Evolutionary conservation across 2,329 filamentous ascomycete species (phyloP).

Genomic region (Ceratocystis eucalypticola): DNA sequence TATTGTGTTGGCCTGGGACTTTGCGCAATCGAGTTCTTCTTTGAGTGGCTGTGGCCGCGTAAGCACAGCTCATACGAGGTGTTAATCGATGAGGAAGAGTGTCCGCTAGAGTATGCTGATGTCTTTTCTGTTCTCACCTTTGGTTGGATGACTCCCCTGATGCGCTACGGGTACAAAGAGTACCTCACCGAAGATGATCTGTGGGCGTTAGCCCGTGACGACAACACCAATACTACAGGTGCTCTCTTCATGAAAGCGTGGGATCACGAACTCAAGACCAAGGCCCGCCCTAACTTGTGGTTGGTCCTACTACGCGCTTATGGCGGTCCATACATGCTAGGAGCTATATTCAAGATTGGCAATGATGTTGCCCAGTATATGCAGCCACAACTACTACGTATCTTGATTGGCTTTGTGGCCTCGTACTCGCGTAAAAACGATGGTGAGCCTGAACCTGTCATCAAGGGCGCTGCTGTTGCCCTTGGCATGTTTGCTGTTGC

Average conservation of each 20-base stretch:
- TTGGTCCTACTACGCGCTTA: conserved; percentile 72
- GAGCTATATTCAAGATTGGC: conserved; percentile 72
- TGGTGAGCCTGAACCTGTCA: conserved; percentile 56
- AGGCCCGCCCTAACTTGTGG: conserved; percentile 63
- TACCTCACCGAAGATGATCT: conserved; percentile 90
- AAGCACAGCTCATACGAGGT: conserved; percentile 41
- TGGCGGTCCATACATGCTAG: conserved; percentile 68
- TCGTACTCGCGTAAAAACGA: conserved; percentile 43
- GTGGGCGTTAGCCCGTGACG: conserved; percentile 73
- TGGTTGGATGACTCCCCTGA: conserved; percentile 97
- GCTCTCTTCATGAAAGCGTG: conserved; percentile 60
- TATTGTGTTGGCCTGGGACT: conserved; percentile 62
- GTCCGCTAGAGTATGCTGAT: conserved; percentile 77
- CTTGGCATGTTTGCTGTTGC: conserved; percentile 85
- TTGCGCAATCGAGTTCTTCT: conserved; percentile 53
- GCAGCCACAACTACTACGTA: conserved; percentile 78
- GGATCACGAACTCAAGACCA: conserved; percentile 56
- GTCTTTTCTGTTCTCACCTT: conserved; percentile 91
- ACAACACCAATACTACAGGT: conserved; percentile 65
- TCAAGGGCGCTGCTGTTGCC: conserved; percentile 76
- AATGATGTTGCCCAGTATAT: conserved; percentile 78
- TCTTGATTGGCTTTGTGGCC: conserved; percentile 69
- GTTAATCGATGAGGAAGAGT: conserved; percentile 46
- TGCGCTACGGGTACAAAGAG: conserved; percentile 85
- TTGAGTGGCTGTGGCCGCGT: conserved; percentile 84